Conservation (phyloP, 768 basidiomycete species). For the Leccinum rimulosum region DNA sequence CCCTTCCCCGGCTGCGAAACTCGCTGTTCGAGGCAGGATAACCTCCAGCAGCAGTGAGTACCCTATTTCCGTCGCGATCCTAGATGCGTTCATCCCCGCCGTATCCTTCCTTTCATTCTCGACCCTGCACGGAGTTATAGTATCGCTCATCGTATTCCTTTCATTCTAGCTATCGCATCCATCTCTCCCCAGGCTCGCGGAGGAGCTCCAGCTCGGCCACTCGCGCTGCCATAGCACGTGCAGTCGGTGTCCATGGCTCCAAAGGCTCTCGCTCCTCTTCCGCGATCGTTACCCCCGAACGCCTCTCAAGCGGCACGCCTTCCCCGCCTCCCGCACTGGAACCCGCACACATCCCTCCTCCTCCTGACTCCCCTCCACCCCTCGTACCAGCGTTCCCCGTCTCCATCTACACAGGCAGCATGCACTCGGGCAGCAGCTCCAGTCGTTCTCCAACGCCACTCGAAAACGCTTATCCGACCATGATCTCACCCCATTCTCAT, state of each 20-base stretch:
- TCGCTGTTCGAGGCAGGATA: constrained; percentile 86
- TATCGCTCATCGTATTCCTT: constrained; percentile 4
- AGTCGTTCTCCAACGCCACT: constrained; percentile 48
- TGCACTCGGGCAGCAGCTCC: constrained; percentile 34
- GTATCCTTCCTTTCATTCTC: constrained; percentile 5
- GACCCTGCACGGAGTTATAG: constrained; percentile 16
- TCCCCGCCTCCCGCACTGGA: constrained; percentile 45
- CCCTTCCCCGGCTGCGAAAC: constrained; percentile 96
- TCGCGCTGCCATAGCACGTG: constrained; percentile 54
- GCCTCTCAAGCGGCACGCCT: constrained; percentile 23
- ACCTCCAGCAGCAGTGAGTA: constrained; percentile 51
- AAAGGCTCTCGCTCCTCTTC: constrained; percentile 28
- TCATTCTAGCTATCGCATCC: constrained; percentile 68
- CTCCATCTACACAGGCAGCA: constrained; percentile 22
- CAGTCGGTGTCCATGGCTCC: constrained; percentile 27
- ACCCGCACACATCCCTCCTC: constrained; percentile 39
- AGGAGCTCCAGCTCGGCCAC: constrained; percentile 55
- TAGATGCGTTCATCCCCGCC: background rate
- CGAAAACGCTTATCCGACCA: constrained; percentile 40
- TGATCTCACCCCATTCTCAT: constrained; percentile 32
- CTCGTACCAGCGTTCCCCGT: constrained; percentile 44
- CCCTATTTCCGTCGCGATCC: background rate
- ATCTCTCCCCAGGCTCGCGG: constrained; percentile 76
- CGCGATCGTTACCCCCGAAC: constrained; percentile 26
- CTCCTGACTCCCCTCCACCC: constrained; percentile 56